Evolutionary conservation across 176 grass and related monocot genomes (phyloP), one percentile per base, ranked within the genome.

Genomic region (Lolium perenne): DNA sequence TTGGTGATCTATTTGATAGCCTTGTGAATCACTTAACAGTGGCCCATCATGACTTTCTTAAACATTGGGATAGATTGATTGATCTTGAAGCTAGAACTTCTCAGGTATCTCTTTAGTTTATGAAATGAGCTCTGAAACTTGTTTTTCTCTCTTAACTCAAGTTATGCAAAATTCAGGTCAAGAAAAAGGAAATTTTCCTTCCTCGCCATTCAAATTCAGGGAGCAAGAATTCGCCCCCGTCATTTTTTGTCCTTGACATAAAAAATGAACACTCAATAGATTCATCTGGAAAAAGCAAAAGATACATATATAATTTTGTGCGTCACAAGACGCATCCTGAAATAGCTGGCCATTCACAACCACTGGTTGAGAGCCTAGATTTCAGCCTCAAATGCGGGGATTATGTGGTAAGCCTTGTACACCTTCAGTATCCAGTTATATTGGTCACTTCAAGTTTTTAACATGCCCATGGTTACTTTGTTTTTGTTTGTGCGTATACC

Each of bases 41-140:
- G 74, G 3, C 79, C 25, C 91, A 98, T 86, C 78, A 29, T 89
- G 83, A 88, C 50, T 98, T 98, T 85, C 96, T 98, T 80, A 98
- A 94, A 87, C 91, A 94, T 61, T 98, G 96, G 96, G 86, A 92
- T 76, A 87, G 51, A 85, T 87, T 95, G 78, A 91, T 98, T 84
- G 93, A 98, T 87, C 86, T 98, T 46, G 93, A 98, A 88, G 90
- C 96, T 90, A 89, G 93, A 88, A 69, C 13, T 85, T 94, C 91
- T 83, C 86, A 95, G 96, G 96, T 98, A 89, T 73, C 48, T 84
- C 62, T 87, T 82, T 86, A 20, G 15, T 89, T 89, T 86, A 47
- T 83, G 23, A 67, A 74, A 14, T 69, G 21, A 61, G 67, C 17
- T 25, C 18, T 73, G 43, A 25, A 82, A 74, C 35, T 55, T 77